Base-by-base conservation (phyloP, 1,284 basidiomycete genomes). In the Rhodotorula sp. region DNA sequence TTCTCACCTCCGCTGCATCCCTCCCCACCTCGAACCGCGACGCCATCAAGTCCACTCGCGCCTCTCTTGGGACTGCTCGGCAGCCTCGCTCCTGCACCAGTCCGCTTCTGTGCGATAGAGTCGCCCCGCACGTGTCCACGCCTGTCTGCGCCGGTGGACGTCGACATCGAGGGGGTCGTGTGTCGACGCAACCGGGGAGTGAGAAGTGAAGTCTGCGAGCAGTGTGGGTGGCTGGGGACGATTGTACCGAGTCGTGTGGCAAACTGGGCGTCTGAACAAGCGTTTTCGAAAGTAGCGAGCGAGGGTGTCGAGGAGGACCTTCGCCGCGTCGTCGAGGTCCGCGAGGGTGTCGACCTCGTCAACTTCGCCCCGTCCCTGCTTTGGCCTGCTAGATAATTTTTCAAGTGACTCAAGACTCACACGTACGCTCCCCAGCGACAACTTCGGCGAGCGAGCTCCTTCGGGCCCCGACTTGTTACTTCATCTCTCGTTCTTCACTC, bases 21-120 rank as follows among this genome's bases (percentile, higher is more conserved):
- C 10, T 22, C 56, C 56, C 34, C n/a, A 47, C 40, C 22, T 30
- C 15, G 34, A 34, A 34, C 40, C 9, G 26, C 52, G 3, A n/a
- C 28, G 30, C 40, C 40, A 15, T 54, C 53, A 34, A 54, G 18
- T 18, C 53, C 30, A 2, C 3, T 4, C 20, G 24, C 40, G 26
- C 40, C 40, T 18, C 16, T 44, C 40, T 18, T 2, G 30, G 50
- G 22, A 7, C 24, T 26, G 10, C 24, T 18, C 6, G 52, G 11
- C 26, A 22, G 6, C 20, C 47, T 4, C 31, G 46, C 26, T 34
- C 46, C 54, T n/a, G 2, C 22, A 6, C 20, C 22, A 8, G 62
- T 22, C 34, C 68, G 64, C 40, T 61, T 65, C 44, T 62, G 60
- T 8, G 68, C 68, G 53, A 69, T 59, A 26, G 63, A 65, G 31